These are phyloP conservation scores for Cladobotryum protrusum DNA, from an alignment of 2,329 filamentous ascomycete genomes.

Conservation along the genomic window DNA sequence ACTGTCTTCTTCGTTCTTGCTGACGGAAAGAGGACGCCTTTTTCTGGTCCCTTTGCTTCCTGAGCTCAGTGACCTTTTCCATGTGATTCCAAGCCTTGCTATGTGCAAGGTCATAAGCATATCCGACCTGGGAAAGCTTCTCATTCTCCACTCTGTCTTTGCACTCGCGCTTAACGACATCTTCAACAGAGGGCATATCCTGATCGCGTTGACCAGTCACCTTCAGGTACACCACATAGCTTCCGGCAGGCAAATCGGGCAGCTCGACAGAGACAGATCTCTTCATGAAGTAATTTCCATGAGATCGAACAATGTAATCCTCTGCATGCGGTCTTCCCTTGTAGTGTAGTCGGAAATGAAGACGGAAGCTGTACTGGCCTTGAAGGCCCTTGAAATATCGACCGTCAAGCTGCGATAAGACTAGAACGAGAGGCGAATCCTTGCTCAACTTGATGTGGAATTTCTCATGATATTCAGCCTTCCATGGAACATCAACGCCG, in stretches of 20 bases:
- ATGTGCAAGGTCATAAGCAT: slow-evolving; percentile 55
- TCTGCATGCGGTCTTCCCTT: slow-evolving; percentile 44
- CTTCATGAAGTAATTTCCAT: slow-evolving; percentile 52
- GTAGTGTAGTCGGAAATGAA: slow-evolving; percentile 45
- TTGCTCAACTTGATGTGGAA: slow-evolving; percentile 52
- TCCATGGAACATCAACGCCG: slow-evolving; percentile 57
- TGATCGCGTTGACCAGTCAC: slow-evolving; percentile 45
- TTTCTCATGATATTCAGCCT: slow-evolving; percentile 54
- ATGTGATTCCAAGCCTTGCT: slow-evolving; percentile 49
- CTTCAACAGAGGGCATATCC: slow-evolving; percentile 41
- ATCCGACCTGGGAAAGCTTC: slow-evolving; percentile 52
- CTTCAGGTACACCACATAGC: slow-evolving; percentile 52
- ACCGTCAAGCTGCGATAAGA: slow-evolving; percentile 55
- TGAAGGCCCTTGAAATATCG: slow-evolving; percentile 56
- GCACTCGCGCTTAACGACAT: slow-evolving; percentile 49
- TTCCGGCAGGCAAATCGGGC: slow-evolving; percentile 46
- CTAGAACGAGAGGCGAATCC: slow-evolving; percentile 52
- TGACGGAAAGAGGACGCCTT: slow-evolving; percentile 43
- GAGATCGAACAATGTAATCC: slow-evolving; percentile 54
- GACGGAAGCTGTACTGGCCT: slow-evolving; percentile 49
- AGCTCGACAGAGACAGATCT: slow-evolving; percentile 55
- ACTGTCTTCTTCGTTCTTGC: slow-evolving; percentile 40
- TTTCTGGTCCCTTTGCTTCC: slow-evolving; percentile 43
- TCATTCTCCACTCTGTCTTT: slow-evolving; percentile 44
- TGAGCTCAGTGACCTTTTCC: slow-evolving; percentile 43